Evolutionary conservation across 331 rosid genomes (phyloP).

Genomic region (Erythrophleum ivorense): DNA sequence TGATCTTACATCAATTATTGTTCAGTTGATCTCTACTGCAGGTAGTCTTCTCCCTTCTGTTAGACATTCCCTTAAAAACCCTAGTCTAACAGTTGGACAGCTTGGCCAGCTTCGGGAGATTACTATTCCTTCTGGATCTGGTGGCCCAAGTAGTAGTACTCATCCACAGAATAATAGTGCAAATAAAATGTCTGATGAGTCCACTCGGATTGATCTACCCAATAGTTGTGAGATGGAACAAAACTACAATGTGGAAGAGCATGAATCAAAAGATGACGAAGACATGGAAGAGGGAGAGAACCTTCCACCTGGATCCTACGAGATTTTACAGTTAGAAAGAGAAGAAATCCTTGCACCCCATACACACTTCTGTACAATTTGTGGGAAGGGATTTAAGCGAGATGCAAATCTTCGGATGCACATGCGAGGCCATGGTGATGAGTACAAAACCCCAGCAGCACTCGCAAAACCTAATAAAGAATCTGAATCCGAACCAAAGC

Average conservation of each 20-base stretch:
- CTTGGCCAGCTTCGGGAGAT: conserved; percentile 51
- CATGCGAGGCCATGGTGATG: conserved; percentile 91
- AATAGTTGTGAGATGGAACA: conserved; percentile 51
- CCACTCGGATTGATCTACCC: conserved; percentile 46
- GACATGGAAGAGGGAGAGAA: conserved; percentile 80
- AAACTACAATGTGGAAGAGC: conserved; percentile 58
- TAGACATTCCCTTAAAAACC: conserved; percentile 50
- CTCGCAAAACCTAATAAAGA: conserved; percentile 83
- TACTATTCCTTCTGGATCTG: conserved; percentile 45
- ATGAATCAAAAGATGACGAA: conserved; percentile 73
- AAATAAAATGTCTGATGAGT: conserved; percentile 52
- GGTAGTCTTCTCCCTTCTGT: conserved; percentile 80
- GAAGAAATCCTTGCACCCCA: conserved; percentile 94
- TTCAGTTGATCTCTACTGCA: conserved; percentile 82
- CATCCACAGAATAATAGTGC: conserved; percentile 45
- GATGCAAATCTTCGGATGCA: conserved; percentile 92
- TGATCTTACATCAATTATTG: conserved; percentile 78
- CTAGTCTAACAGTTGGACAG: conserved; percentile 49
- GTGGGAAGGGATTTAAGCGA: conserved; percentile 92
- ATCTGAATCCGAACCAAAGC: conserved; percentile 55
- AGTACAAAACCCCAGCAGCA: conserved; percentile 86
- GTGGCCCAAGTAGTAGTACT: conserved; percentile 34
- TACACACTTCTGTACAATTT: conserved; percentile 82
- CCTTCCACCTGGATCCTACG: conserved; percentile 81
- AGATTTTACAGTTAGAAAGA: conserved; percentile 81